phyloP scores from a whole-genome alignment of 1,284 basidiomycete species.

The Somion occarium region DNA sequence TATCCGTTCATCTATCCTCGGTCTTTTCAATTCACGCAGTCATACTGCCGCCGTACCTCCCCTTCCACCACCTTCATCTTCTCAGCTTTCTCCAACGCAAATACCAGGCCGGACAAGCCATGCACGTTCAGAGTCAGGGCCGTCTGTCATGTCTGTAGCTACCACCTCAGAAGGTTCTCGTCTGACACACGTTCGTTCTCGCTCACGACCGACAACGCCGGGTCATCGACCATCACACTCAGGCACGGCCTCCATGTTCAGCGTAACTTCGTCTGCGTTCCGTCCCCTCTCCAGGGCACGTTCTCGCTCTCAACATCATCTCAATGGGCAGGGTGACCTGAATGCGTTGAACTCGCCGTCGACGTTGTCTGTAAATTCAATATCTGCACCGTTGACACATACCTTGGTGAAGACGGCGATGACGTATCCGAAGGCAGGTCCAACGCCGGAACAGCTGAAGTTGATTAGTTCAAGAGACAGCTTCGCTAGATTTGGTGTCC shows the following conservation, averaged over 20 bases:
- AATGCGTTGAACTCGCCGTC: conserved; percentile 36
- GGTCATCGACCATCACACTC: conserved; percentile 29
- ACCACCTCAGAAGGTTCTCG: conserved; percentile 12
- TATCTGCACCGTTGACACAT: conserved; percentile 46
- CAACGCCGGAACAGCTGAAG: conserved; percentile 49
- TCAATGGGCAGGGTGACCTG: conserved; percentile 31
- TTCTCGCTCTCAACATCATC: conserved; percentile 19
- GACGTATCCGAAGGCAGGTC: conserved; percentile 41
- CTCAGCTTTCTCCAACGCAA: conserved; percentile 9
- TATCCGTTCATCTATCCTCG: conserved; percentile 19
- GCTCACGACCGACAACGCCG: conserved; percentile 8
- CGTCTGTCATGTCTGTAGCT: conserved; percentile 15
- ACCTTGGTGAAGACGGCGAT: conserved; percentile 46
- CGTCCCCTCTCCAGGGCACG: conserved; percentile 1
- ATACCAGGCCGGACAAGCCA: conserved; percentile 10
- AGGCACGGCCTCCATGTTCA: conserved; percentile 9
- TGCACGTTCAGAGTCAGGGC: conserved; percentile 16
- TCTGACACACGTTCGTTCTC: conserved; percentile 17
- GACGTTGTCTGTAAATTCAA: conserved; percentile 39
- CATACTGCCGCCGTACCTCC: conserved; percentile 6
- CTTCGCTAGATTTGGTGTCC: conserved; percentile 43
- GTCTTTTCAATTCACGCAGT: conserved; percentile 22
- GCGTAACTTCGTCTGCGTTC: neutral
- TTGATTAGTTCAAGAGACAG: conserved; percentile 43
- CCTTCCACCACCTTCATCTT: conserved; percentile 9